phyloP scores from a whole-genome alignment of 192 early-diverging fungal genomes.

The Umbelopsis sp. region DNA sequence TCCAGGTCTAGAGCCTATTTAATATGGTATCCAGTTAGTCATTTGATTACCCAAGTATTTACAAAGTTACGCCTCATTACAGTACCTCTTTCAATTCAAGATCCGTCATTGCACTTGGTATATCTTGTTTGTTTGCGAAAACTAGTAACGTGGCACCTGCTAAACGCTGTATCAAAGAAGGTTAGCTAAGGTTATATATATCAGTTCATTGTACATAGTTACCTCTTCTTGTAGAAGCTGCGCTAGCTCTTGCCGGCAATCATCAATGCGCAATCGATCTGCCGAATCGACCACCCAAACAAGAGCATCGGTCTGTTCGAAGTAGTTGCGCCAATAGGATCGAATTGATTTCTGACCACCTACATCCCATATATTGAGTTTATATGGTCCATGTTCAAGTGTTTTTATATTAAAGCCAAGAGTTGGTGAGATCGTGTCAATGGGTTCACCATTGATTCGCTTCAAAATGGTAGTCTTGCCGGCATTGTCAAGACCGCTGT shows the following conservation, averaged over 20 bases:
- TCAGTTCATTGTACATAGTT: neutral
- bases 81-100: conserved; percentile 72
- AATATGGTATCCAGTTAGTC: neutral
- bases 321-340: conserved; percentile 99
- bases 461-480: conserved; percentile 99
- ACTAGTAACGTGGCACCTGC: conserved; percentile 93
- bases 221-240: conserved; percentile 89
- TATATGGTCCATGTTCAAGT: conserved; percentile 73
- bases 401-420: conserved; percentile 99
- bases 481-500: conserved; percentile 94
- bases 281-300: conserved; percentile 98
- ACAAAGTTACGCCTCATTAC: neutral
- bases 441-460: conserved; percentile 90
- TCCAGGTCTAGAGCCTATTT: conserved; percentile 67
- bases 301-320: conserved; percentile 97
- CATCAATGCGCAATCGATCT: conserved; percentile 78
- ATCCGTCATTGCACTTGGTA: conserved; percentile 75
- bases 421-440: conserved; percentile 90
- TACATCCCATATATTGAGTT: conserved; percentile 69
- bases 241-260: conserved; percentile 79
- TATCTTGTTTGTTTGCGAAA: conserved; percentile 98
- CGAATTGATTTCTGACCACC: conserved; percentile 97
- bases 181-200: neutral
- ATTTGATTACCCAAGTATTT: neutral
- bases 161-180: conserved; percentile 40